Conservation (phyloP, 331 rosid species). For the Erythrophleum ivorense region DNA sequence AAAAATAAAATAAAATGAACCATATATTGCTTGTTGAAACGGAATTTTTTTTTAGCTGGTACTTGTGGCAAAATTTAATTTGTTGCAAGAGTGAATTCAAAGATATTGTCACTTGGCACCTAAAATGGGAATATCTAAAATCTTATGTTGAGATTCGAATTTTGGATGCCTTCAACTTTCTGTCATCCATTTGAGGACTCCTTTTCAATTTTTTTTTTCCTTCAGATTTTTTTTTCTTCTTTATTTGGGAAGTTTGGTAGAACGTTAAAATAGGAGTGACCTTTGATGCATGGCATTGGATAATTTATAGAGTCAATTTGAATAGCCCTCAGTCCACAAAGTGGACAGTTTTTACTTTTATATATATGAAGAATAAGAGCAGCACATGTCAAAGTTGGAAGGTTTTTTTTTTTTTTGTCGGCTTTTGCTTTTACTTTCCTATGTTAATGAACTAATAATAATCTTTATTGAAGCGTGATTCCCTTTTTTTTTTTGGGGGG, state of each 20-base stretch:
- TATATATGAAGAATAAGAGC: not conserved
- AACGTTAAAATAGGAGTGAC: slow-evolving; percentile 29
- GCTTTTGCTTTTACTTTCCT: slow-evolving; percentile 10
- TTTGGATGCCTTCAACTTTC: slow-evolving; percentile 1
- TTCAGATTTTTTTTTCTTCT: not conserved
- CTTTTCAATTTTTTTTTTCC: not conserved
- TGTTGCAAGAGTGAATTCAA: not conserved
- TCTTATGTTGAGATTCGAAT: not conserved
- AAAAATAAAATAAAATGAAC: not conserved
- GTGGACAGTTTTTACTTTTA: not conserved
- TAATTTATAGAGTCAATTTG: not conserved
- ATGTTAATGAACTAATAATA: not conserved
- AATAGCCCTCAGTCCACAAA: slow-evolving; percentile 18
- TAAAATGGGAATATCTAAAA: not conserved
- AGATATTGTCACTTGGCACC: not conserved
- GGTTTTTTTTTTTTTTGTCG: slow-evolving; percentile 13
- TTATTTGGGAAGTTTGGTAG: slow-evolving; percentile 14
- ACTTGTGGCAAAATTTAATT: slow-evolving; percentile 8
- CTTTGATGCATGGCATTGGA: slow-evolving; percentile 42
- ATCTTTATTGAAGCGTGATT: not conserved
- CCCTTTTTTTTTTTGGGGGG: not conserved
- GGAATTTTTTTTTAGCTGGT: not conserved
- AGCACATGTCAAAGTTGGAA: slow-evolving; percentile 43
- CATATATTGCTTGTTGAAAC: not conserved
- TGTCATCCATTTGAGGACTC: not conserved